Evolutionary conservation across 1,284 basidiomycete genomes (phyloP).

Genomic region (Malassezia sp.): DNA sequence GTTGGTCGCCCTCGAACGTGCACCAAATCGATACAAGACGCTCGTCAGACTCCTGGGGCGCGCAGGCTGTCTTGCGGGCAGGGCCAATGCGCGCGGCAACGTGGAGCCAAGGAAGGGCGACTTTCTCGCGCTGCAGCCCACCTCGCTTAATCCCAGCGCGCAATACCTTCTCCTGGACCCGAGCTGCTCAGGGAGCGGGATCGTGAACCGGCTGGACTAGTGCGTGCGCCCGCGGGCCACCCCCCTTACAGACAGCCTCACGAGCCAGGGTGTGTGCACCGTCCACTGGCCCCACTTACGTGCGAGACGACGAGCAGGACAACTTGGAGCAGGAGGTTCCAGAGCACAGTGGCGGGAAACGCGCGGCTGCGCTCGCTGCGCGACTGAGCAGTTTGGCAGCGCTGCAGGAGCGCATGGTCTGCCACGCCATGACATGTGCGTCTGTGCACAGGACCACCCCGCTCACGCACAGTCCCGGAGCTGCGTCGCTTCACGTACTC

Average conservation of each 20-base stretch:
- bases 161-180: conserved; percentile 42
- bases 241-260: too few species aligned
- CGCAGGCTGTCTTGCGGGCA: conserved; percentile 12
- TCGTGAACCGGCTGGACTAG: conserved; percentile 39
- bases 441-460: conserved; percentile 50
- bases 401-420: conserved; percentile 75
- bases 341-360: conserved; percentile 11
- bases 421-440: conserved; percentile 91
- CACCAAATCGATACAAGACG: conserved; percentile 18
- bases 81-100: conserved; percentile 18
- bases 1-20: conserved; percentile 33
- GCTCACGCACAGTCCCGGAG: too few species aligned
- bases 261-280: too few species aligned
- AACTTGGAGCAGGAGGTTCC: conserved; percentile 9
- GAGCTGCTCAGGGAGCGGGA: conserved; percentile 36
- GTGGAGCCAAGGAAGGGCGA: conserved; percentile 25
- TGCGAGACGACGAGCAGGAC: conserved; percentile 17
- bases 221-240: too few species aligned
- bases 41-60: conserved; percentile 18
- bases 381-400: conserved; percentile 19
- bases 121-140: conserved; percentile 28
- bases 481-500: conserved; percentile 76
- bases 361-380: not conserved
- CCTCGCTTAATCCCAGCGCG: conserved; percentile 12
- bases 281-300: too few species aligned